Conservation (phyloP, 1,139 yeast genomes). For the Starmera stellimalicola region DNA sequence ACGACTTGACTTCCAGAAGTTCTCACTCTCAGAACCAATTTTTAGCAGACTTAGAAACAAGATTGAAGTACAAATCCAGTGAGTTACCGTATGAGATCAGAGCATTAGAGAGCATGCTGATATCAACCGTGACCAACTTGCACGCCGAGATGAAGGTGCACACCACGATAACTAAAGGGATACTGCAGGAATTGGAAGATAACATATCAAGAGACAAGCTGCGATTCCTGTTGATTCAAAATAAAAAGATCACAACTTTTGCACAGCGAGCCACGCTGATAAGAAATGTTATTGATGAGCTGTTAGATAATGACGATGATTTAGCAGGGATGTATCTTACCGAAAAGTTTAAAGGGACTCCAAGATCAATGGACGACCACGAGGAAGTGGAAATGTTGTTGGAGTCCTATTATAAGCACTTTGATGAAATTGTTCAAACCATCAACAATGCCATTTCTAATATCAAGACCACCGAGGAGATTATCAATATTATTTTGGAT, state of each 20-base stretch:
- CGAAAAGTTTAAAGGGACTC: constrained; percentile 24
- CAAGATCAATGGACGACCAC: constrained; percentile 33
- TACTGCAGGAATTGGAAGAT: constrained; percentile 56
- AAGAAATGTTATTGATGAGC: constrained; percentile 61
- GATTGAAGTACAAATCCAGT: constrained; percentile 24
- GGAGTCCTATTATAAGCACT: constrained; percentile 89
- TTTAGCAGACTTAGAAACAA: constrained; percentile 41
- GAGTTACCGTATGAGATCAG: constrained; percentile 59
- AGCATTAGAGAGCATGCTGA: constrained; percentile 80
- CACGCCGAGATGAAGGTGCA: constrained; percentile 82
- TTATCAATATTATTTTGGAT: constrained; percentile 88
- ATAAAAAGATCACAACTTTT: constrained; percentile 56
- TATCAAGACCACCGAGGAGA: constrained; percentile 90
- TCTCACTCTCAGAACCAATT: constrained; percentile 32
- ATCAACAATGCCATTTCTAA: constrained; percentile 77
- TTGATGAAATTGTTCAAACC: constrained; percentile 94
- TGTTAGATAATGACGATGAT: constrained; percentile 83
- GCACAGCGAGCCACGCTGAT: constrained; percentile 60
- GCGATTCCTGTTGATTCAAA: constrained; percentile 56
- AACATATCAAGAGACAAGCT: constrained; percentile 61
- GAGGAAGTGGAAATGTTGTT: constrained; percentile 83
- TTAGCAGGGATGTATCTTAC: constrained; percentile 77
- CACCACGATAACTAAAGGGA: constrained; percentile 54
- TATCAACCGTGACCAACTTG: constrained; percentile 72
- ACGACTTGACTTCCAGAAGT: constrained; percentile 37